Base-by-base conservation (phyloP, 306 rosid species). In the Senna siamea region DNA sequence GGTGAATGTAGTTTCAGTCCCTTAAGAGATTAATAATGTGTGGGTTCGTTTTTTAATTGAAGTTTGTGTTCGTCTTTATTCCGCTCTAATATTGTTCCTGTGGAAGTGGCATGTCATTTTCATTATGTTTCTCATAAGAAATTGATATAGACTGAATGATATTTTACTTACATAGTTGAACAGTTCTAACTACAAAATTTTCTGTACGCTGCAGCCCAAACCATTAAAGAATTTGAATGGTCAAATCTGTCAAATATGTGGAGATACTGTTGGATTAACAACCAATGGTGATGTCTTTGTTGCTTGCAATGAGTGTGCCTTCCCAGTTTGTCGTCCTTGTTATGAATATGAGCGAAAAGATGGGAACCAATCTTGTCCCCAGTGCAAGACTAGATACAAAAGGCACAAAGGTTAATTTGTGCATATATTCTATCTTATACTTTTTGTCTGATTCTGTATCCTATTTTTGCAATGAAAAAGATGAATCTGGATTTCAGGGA, bases 241-340 rank as follows among this genome's bases (percentile, higher is more conserved):
- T 40, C 96, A 92, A 78, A 79, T 86, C 74, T 95, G 99, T 74
- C 97, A 95, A 84, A 95, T 95, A 69, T 95, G 99, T 66, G 96
- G 93, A 26, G 99, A 90, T 73, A 76, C 85, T 43, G 98, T 92
- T 69, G 98, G 96, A 64, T 82, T 77, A 32, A 85, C 95, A 7
- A 85, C 89, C 52, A 57, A 85, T 4, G 96, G 96, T n/a, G 99
- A 95, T 60, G 85, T 89, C 22, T 95, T 95, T 85, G 99, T 90
- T 64, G 98, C 98, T 73, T 95, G 99, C 83, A 90, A 92, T 57
- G 99, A 95, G 84, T 95, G 99, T 73, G 99, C 92, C 2, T 95
- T 88, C 79, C 99, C 99, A 7, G 97, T 95, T 69, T 95, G 99
- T 58, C 89, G 97, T 54, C 89, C 93, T 62, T 95, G 99, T 70